A percentile compares a stretch with the other conserved stretches of the same genome.
phyloP scores from a whole-genome alignment of 352 stramenopile genomes.

The Phytophthora nicotianae region DNA sequence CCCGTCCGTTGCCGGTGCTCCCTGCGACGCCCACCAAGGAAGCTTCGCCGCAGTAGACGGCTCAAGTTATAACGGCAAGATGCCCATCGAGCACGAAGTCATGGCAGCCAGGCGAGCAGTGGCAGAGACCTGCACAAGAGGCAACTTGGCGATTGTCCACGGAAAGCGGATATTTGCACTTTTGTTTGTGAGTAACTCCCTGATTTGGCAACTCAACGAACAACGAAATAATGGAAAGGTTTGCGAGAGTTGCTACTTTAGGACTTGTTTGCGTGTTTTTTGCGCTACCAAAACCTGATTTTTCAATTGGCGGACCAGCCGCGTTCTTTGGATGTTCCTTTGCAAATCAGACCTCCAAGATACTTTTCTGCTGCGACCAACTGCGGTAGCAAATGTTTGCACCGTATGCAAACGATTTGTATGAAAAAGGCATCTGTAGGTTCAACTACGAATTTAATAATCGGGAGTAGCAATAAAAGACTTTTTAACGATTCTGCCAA shows the following conservation, averaged over 20 bases:
- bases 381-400: background rate
- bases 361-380: slow-evolving; percentile 26
- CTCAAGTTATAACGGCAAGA: slow-evolving; percentile 31
- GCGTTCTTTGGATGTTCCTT: slow-evolving; percentile 6
- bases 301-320: background rate
- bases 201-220: background rate
- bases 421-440: background rate
- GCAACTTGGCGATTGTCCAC: slow-evolving; percentile 1
- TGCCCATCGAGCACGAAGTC: slow-evolving; percentile 31
- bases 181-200: background rate
- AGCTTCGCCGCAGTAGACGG: slow-evolving; percentile 30
- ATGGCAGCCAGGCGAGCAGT: slow-evolving; percentile 30
- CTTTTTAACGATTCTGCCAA: background rate
- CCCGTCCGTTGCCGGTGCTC: slow-evolving; percentile 26
- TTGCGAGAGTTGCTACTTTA: slow-evolving; percentile 8
- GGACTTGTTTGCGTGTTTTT: background rate
- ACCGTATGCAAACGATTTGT: background rate
- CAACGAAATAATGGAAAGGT: background rate
- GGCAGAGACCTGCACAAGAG: slow-evolving; percentile 2
- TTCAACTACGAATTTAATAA: background rate
- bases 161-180: background rate
- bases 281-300: slow-evolving; percentile 1
- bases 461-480: slow-evolving; percentile 11
- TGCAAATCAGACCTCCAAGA: slow-evolving; percentile 29
- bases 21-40: slow-evolving; percentile 29